Evolutionary conservation across 345 rosid genomes (phyloP), one percentile per base, ranked within the genome.

Genomic region (Melaleuca alternifolia): DNA sequence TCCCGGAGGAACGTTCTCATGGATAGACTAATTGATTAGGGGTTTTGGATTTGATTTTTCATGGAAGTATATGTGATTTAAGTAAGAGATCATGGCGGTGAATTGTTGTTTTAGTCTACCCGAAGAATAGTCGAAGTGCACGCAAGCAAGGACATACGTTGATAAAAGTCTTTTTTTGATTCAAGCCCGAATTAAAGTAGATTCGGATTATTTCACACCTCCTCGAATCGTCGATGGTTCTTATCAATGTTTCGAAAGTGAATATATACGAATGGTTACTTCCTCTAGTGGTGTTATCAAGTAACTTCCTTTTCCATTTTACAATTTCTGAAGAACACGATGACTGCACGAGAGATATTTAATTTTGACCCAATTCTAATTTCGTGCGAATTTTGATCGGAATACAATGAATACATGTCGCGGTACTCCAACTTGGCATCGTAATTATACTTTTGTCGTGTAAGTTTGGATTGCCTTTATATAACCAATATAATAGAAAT

Each of bases 271-370:
- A 12, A n/a, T 12, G 0, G 3, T 59, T n/a, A n/a, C 51, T n/a
- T n/a, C n/a, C n/a, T 61, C 75, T 12, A 28, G 4, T 0, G 3
- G 0, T 28, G 20, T 28, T 7, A 61, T 6, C 28, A 59, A 59
- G 15, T 6, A 13, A n/a, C 8, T n/a, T 59, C 33, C 2, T 13
- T 59, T 59, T n/a, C 12, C 37, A 5, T 59, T 59, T 26, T 6
- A 3, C 16, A 59, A 26, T 59, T 59, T 59, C 16, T 6, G 8
- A 26, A n/a, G n/a, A 59, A 12, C 2, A 11, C n/a, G 16, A 1
- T 11, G 28, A 59, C 10, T 26, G 2, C 0, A 3, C 2, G 0
- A 59, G 9, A 59, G 71, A 1, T 59, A 59, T n/a, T n/a, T n/a
- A n/a, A 59, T 12, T 59, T n/a, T n/a, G 37, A 59, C 6, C 8